phyloP scores from a whole-genome alignment of 805 yeast genomes.

The Myxozyma sirexii region DNA sequence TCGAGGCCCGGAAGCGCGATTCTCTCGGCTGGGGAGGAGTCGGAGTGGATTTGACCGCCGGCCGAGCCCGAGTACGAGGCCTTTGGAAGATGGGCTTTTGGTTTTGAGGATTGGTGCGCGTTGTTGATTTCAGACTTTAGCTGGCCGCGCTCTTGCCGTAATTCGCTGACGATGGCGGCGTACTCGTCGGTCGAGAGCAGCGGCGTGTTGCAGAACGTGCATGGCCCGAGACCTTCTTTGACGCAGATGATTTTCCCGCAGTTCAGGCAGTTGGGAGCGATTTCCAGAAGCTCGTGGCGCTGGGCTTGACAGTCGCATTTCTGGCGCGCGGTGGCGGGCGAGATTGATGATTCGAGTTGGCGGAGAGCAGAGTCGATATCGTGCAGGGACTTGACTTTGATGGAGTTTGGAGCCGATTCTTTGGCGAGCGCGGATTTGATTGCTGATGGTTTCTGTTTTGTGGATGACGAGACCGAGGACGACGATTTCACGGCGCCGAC shows the following conservation, averaged over 20 bases:
- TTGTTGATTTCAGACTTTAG: slow-evolving; percentile 41
- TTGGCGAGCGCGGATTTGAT: slow-evolving; percentile 7
- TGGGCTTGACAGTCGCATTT: slow-evolving; percentile 35
- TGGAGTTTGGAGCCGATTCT: slow-evolving; percentile 5
- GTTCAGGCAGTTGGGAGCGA: slow-evolving; percentile 89
- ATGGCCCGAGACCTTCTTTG: slow-evolving; percentile 88
- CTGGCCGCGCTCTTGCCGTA: slow-evolving; percentile 57
- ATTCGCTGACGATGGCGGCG: slow-evolving; percentile 54
- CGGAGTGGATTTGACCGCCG: slow-evolving; percentile 24
- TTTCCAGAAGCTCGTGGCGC: slow-evolving; percentile 82
- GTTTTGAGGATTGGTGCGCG: slow-evolving; percentile 5
- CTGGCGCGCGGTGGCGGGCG: neutral
- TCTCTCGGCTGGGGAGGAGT: neutral
- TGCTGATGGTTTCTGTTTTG: neutral
- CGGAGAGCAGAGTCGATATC: slow-evolving; percentile 33
- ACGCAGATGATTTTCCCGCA: slow-evolving; percentile 94
- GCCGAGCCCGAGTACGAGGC: slow-evolving; percentile 22
- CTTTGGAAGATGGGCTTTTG: slow-evolving; percentile 13
- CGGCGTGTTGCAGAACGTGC: slow-evolving; percentile 76
- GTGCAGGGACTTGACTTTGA: slow-evolving; percentile 24
- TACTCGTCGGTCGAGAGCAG: slow-evolving; percentile 67
- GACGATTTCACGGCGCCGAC: slow-evolving; percentile 4
- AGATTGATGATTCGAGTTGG: slow-evolving; percentile 21
- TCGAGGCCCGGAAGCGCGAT: slow-evolving; percentile 41
- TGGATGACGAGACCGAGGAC: neutral